Percentiles rank a stretch among this genome's conserved stretches.
Conservation (phyloP, 225 moss, liverwort and hornwort genomes). For the Pleurozium schreberi region DNA sequence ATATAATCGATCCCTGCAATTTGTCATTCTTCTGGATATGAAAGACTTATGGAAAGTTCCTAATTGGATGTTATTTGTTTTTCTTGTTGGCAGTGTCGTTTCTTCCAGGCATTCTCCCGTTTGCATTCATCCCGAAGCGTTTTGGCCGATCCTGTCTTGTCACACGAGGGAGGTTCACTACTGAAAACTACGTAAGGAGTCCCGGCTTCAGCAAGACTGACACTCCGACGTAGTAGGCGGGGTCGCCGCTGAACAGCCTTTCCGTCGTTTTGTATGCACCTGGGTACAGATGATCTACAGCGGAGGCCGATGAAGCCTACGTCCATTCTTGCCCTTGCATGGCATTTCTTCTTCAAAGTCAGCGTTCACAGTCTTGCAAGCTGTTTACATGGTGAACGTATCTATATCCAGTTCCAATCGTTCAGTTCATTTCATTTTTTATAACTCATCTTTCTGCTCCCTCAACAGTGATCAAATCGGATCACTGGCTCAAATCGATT, state of each 20-base stretch:
- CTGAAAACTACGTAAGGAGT: conserved; percentile 20
- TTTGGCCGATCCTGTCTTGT: conserved; percentile 32
- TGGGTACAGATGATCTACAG: background rate
- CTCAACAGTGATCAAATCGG: background rate
- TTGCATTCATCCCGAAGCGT: conserved; percentile 60
- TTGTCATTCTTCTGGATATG: background rate
- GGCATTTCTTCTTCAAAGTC: background rate
- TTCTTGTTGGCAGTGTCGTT: conserved; percentile 36
- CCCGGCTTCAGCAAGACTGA: background rate
- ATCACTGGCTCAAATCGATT: background rate
- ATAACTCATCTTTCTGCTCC: background rate
- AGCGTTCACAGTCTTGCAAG: background rate
- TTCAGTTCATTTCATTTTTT: background rate
- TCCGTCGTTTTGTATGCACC: background rate
- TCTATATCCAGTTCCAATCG: background rate
- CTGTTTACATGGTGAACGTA: background rate
- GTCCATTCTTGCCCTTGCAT: background rate
- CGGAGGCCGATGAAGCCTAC: background rate
- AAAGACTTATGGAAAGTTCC: background rate
- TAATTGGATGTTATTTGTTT: background rate
- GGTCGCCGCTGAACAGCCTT: background rate
- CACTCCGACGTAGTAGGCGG: background rate
- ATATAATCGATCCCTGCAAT: background rate
- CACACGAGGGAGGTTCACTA: conserved; percentile 22
- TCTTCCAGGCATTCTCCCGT: conserved; percentile 59